Conservation (phyloP, 371 early-diverging fungal species). For the Sporodiniella umbellata region DNA sequence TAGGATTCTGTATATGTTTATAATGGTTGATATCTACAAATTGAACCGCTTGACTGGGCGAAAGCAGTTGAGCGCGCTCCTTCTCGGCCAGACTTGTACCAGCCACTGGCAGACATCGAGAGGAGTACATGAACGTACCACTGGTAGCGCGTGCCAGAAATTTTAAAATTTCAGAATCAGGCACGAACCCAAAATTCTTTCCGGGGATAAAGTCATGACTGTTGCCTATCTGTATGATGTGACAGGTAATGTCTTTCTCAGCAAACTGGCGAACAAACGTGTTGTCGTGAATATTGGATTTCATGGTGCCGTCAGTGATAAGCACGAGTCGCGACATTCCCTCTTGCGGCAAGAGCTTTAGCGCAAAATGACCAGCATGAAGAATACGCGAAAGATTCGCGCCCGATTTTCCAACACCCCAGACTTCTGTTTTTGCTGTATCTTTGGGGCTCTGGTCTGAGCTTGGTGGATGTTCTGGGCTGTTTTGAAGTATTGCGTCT, state of each 20-base stretch:
- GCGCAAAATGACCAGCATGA: conserved; percentile 69
- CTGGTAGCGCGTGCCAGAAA: conserved; percentile 78
- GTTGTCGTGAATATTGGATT: conserved; percentile 59
- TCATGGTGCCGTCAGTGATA: conserved; percentile 88
- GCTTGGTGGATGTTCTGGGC: neutral
- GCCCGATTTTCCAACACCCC: conserved; percentile 61
- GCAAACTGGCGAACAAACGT: conserved; percentile 55
- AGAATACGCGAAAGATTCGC: conserved; percentile 64
- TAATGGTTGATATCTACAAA: conserved; percentile 13
- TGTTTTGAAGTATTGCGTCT: neutral
- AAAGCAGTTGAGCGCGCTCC: neutral
- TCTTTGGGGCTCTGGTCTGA: conserved; percentile 6
- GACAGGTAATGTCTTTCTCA: conserved; percentile 72
- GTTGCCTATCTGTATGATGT: conserved; percentile 86
- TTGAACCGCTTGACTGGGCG: conserved; percentile 7
- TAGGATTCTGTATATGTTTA: conserved; percentile 24
- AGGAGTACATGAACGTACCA: conserved; percentile 81
- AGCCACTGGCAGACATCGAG: conserved; percentile 49
- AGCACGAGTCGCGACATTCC: conserved; percentile 71
- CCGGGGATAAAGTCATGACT: conserved; percentile 70
- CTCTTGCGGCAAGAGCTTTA: conserved; percentile 68
- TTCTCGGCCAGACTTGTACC: neutral
- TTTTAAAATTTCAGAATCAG: conserved; percentile 82
- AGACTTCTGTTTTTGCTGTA: conserved; percentile 45
- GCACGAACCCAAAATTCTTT: conserved; percentile 85